Evolutionary conservation across 2,329 filamentous ascomycete genomes (phyloP).

Genomic region (Cryphonectria radicalis): DNA sequence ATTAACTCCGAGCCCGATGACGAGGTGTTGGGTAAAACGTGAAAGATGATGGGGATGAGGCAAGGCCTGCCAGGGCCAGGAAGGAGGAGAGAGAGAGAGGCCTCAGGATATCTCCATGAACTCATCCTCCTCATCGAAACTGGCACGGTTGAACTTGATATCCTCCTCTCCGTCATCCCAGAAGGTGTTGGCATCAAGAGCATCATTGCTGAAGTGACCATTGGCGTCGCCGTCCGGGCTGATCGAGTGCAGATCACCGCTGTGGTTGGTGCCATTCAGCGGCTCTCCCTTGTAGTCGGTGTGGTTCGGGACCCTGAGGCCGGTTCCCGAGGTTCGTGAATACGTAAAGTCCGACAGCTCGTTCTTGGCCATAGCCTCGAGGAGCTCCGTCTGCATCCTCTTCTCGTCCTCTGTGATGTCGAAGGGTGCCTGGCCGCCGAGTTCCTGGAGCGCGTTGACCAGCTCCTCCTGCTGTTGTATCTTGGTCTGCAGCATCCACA

Average conservation of each 20-base stretch:
- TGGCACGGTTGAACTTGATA: conserved; percentile 70
- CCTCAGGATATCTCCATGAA: conserved; percentile 75
- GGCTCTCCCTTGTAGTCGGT: conserved; percentile 89
- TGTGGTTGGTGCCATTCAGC: conserved; percentile 52
- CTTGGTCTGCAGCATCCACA: conserved; percentile 94
- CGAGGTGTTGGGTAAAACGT: not conserved
- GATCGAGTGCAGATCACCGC: conserved; percentile 50
- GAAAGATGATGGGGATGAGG: not conserved
- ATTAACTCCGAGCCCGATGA: not conserved
- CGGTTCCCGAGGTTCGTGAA: conserved; percentile 79
- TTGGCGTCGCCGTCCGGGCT: conserved; percentile 48
- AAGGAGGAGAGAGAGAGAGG: not conserved
- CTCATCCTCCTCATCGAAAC: conserved; percentile 77
- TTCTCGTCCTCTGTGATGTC: conserved; percentile 88
- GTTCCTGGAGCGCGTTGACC: conserved; percentile 71
- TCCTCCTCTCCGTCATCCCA: conserved; percentile 46
- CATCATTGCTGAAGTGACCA: conserved; percentile 31
- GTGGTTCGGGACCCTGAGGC: conserved; percentile 88
- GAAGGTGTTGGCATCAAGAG: conserved; percentile 17
- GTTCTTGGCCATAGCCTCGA: conserved; percentile 84
- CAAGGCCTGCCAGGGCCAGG: not conserved
- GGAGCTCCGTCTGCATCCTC: conserved; percentile 91
- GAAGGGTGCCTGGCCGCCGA: conserved; percentile 79
- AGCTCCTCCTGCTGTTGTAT: conserved; percentile 88
- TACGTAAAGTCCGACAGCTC: conserved; percentile 78